Conservation (phyloP, 2,329 filamentous ascomycete genomes). For the Phialophora verrucosa region DNA sequence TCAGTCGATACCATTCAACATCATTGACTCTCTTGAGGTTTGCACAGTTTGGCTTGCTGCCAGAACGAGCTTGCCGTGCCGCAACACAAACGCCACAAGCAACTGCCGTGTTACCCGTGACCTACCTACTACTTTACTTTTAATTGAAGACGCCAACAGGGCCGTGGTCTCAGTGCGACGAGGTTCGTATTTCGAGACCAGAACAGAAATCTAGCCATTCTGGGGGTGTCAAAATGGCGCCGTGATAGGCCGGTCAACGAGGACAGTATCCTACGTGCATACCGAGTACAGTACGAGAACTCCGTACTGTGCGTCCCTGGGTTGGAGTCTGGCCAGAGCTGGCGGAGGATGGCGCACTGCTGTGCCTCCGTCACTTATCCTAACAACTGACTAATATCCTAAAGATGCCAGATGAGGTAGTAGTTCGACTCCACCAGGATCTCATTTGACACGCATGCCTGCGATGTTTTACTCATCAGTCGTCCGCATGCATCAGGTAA, state of each 20-base stretch:
- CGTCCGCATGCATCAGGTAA: conserved; percentile 16
- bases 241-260: conserved; percentile 6
- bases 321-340: background rate
- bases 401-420: conserved; percentile 14
- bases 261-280: background rate
- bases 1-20: no score
- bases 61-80: no score
- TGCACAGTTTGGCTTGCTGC: no score
- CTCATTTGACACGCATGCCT: conserved; percentile 3
- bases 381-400: conserved; percentile 24
- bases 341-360: background rate
- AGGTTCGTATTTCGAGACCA: background rate
- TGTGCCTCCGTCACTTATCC: background rate
- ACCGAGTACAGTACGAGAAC: background rate
- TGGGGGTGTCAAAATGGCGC: conserved; percentile 7
- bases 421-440: conserved; percentile 8
- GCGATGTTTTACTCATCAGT: conserved; percentile 19
- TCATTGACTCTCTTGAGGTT: no score
- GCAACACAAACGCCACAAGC: no score
- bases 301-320: no score
- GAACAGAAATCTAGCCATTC: conserved; percentile 2
- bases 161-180: no score
- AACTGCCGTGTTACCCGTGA: no score
- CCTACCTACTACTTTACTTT: no score
- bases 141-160: no score